Evolutionary conservation across 2,329 filamentous ascomycete genomes (phyloP), one percentile per base, ranked within the genome.

Genomic region (Cladophialophora immunda): DNA sequence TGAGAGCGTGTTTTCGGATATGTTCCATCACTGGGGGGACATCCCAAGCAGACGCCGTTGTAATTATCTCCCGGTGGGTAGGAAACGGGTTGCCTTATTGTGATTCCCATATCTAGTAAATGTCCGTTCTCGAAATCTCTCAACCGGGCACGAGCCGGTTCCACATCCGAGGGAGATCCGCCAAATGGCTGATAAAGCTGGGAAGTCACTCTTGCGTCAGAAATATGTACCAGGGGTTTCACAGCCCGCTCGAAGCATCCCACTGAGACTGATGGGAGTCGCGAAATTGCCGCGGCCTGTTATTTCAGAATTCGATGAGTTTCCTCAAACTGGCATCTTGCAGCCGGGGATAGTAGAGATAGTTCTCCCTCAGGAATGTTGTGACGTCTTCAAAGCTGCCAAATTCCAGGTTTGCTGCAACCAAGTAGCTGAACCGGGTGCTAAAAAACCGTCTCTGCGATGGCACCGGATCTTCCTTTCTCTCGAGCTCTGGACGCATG

Each of bases 321-420:
- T 60, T 60, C 47, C 41, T 29, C 11, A 60, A 27, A 27, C 58
- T 60, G 30, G 25, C n/a, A 22, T 60, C 58, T 25, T 60, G 58
- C 19, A 60, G 38, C 9, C 58, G 58, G 4, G 58, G 41, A 22
- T 13, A 60, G 30, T 60, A 60, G 4, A 60, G 58, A 30, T 60
- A 60, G 15, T 52, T 60, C n/a, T 60, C 58, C 41, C 2, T 41
- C 41, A 60, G n/a, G 4, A 60, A 60, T 13, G 8, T 50, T 8
- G 38, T 60, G 38, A 60, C 41, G n/a, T 60, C 38, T 25, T 60
- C 58, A 29, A 60, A 60, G 38, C 41, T 60, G 25, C 41, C 5
- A 19, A 60, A 60, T 11, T 60, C 58, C 17, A 36, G 58, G 47
- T 60, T 60, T 15, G 58, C 29, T 1, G 41, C 58, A 9, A 60